Evolutionary conservation across 2,329 filamentous ascomycete genomes (phyloP).

Genomic region (Ustulina deusta): DNA sequence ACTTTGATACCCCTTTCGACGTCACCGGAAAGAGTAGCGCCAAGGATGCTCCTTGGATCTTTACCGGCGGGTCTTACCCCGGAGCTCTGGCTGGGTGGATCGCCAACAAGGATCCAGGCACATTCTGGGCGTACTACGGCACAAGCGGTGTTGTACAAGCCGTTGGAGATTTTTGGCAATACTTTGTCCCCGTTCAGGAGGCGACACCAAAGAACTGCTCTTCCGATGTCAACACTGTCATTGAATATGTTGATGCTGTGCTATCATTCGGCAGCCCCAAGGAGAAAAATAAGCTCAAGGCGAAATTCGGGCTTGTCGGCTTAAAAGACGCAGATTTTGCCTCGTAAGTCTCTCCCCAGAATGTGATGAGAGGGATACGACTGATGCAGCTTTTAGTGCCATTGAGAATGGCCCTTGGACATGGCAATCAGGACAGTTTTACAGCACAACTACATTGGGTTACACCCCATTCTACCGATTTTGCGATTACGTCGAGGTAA

Average conservation of each 20-base stretch:
- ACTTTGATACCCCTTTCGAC: constrained; percentile 64
- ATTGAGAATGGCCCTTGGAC: constrained; percentile 67
- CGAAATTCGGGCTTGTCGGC: constrained; percentile 61
- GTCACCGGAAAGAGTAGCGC: constrained; percentile 58
- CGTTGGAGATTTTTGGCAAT: constrained; percentile 66
- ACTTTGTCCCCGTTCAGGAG: constrained; percentile 65
- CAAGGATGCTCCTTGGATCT: constrained; percentile 65
- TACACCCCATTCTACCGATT: constrained; percentile 62
- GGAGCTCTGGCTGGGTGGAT: constrained; percentile 68
- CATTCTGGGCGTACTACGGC: constrained; percentile 69
- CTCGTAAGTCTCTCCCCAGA: constrained; percentile 45
- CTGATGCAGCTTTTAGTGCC: constrained; percentile 46
- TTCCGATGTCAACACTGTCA: constrained; percentile 62
- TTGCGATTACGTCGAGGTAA: constrained; percentile 60
- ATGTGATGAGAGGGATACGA: neutral
- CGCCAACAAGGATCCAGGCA: constrained; percentile 63
- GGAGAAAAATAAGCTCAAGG: constrained; percentile 60
- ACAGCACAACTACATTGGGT: constrained; percentile 56
- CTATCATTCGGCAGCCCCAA: constrained; percentile 54
- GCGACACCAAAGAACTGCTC: constrained; percentile 69
- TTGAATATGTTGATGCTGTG: constrained; percentile 64
- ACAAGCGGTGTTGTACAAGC: constrained; percentile 67
- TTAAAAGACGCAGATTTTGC: constrained; percentile 61
- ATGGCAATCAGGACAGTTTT: constrained; percentile 68
- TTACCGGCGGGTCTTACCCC: constrained; percentile 66